phyloP scores from a whole-genome alignment of 176 grass and related monocot genomes.

The Tillandsia fasciculata region DNA sequence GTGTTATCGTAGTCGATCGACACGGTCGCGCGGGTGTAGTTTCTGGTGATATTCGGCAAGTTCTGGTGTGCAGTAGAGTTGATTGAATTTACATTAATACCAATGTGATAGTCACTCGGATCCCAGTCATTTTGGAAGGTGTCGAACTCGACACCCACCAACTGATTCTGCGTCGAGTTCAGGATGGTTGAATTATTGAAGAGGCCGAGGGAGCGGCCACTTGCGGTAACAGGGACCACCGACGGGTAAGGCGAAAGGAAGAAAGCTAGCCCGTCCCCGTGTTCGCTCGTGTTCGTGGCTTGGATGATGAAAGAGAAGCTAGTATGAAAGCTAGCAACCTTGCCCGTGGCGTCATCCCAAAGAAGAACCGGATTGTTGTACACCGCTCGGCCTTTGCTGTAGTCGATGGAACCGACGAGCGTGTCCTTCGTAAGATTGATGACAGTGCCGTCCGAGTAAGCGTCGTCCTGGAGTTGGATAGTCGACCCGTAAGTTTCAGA shows the following conservation, averaged over 20 bases:
- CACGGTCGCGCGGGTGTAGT: too few species aligned
- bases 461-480: conserved; percentile 5
- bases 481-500: not conserved
- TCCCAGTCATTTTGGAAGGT: too few species aligned
- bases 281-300: too few species aligned
- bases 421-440: conserved; percentile 11
- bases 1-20: too few species aligned
- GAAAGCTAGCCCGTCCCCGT: conserved; percentile 41
- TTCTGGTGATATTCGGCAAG: too few species aligned
- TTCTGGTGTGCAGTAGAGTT: too few species aligned
- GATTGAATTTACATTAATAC: too few species aligned
- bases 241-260: conserved; percentile 34
- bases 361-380: conserved; percentile 22
- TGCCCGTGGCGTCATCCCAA: conserved; percentile 24
- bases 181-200: not conserved
- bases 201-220: conserved; percentile 35
- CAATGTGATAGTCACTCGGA: too few species aligned
- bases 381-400: conserved; percentile 15
- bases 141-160: too few species aligned
- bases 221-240: conserved; percentile 18
- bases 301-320: conserved; percentile 29
- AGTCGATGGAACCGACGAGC: not conserved
- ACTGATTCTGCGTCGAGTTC: too few species aligned
- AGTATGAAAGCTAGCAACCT: conserved; percentile 30
- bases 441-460: not conserved